Conservation (phyloP, 306 rosid genomes). For the Rosa lucieae region DNA sequence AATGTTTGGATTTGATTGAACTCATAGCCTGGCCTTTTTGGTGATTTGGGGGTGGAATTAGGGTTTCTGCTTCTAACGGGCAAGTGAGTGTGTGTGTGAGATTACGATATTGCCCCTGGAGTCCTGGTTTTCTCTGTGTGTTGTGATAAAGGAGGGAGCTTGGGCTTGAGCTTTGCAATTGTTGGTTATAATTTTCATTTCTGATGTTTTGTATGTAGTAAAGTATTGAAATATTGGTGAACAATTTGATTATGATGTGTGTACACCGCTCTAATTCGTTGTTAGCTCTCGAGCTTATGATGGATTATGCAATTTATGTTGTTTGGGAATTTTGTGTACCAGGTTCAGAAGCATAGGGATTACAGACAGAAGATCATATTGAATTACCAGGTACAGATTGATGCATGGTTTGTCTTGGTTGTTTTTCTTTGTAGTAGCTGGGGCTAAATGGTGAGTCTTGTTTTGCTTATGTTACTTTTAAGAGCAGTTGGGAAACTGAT, state of each 20-base stretch:
- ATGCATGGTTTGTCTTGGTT: not conserved
- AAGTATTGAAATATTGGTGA: not conserved
- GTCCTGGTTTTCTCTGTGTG: not conserved
- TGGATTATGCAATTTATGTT: conserved; percentile 11
- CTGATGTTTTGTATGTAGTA: not conserved
- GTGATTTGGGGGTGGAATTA: conserved; percentile 8
- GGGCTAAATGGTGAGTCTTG: not conserved
- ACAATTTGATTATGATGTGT: not conserved
- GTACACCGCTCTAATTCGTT: not conserved
- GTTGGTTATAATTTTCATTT: not conserved
- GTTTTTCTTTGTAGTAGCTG: not conserved
- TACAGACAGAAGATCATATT: conserved; percentile 63
- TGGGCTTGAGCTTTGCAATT: not conserved
- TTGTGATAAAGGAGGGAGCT: not conserved
- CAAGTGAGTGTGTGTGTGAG: not conserved
- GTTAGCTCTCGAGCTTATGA: not conserved
- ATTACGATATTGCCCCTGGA: conserved; percentile 23
- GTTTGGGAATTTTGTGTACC: conserved; percentile 12
- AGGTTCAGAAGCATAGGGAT: conserved; percentile 81
- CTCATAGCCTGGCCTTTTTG: not conserved
- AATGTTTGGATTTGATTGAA: not conserved
- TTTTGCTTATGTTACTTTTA: not conserved
- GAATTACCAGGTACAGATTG: conserved; percentile 55
- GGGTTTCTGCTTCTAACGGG: conserved; percentile 26
- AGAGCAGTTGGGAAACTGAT: not conserved